A percentile compares a stretch with the other conserved stretches of the same genome.
These are phyloP conservation scores for Boletus tylopilopsis DNA, from an alignment of 768 basidiomycete species.

Conservation along the genomic window DNA sequence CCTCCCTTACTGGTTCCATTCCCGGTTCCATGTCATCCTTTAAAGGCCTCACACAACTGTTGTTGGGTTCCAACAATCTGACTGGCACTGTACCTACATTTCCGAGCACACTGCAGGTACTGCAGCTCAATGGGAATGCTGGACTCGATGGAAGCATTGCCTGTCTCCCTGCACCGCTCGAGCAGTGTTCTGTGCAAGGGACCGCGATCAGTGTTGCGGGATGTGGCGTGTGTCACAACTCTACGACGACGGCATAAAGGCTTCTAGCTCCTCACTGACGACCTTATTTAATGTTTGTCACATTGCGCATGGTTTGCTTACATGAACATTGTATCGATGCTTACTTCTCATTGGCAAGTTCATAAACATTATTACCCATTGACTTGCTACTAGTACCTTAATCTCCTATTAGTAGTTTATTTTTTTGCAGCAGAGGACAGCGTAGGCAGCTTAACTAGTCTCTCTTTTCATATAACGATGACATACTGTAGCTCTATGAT, in stretches of 20 bases:
- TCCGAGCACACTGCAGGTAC: conserved; percentile 33
- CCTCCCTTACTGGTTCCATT: conserved; percentile 37
- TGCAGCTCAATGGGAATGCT: conserved; percentile 36
- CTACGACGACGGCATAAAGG: conserved; percentile 2
- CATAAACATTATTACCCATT: too few species aligned
- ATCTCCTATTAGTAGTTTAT: too few species aligned
- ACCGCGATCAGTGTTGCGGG: conserved; percentile 20
- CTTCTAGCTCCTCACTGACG: conserved; percentile 1
- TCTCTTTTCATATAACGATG: too few species aligned
- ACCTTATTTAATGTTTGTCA: background rate
- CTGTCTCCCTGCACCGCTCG: conserved; percentile 11
- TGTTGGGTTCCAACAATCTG: conserved; percentile 39
- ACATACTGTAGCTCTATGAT: too few species aligned
- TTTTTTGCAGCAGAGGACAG: too few species aligned
- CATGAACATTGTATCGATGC: too few species aligned
- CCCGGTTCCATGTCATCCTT: conserved; percentile 34
- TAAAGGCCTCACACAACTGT: conserved; percentile 33
- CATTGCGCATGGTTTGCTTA: conserved; percentile 1
- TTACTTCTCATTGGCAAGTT: too few species aligned
- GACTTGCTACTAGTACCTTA: conserved; percentile 15
- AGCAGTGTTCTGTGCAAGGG: conserved; percentile 22
- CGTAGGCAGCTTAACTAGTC: too few species aligned
- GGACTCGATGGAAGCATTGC: conserved; percentile 31
- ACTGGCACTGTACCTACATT: conserved; percentile 34
- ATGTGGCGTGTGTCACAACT: conserved; percentile 23